Base-by-base conservation (phyloP, 108 stramenopile species). In the Schizochytrium sp. region DNA sequence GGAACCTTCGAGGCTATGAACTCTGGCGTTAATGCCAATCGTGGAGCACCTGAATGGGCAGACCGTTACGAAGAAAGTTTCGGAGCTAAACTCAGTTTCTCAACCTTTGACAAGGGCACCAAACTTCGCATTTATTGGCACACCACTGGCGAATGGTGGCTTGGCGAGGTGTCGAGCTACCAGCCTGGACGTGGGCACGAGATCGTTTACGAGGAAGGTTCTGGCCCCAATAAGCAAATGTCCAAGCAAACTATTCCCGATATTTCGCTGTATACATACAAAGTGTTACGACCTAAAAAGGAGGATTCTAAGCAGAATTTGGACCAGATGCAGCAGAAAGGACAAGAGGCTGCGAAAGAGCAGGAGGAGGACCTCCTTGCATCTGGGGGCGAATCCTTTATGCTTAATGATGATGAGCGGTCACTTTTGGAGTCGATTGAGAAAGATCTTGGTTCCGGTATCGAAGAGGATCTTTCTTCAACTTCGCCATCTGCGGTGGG, bases 141-240 rank as follows among this genome's bases (percentile, higher is more conserved):
- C 50, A 83, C 76, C 12, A 83, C 76, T n/a, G 76, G 76, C 47
- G 76, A 83, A 40, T 83, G 76, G 76, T 83, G 76, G 76, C 76
- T 83, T 40, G 76, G 76, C 13, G 76, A 83, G 47, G 76, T 83
- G 45, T 2, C 53, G 38, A 55, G 47, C 15, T 83, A 83, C 76
- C 76, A 83, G 47, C 53, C 76, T 7, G 76, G 53, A 8, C 47
- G 53, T 10, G 76, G 76, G 49, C 76, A 83, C 53, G 76, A 83
- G 3, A 83, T 83, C 28, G 28, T 83, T 28, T 83, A 83, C 76
- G 76, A 83, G 53, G 76, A 83, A 40, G 76, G 76, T 40, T 10
- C 76, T 12, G 50, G 53, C 5, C 17, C 10, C 5, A 42, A 17
- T 2, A 83, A 83, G 76, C 76, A 83, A 83, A 55, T 55, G 50